Percentiles rank a stretch among this genome's conserved stretches.
These are phyloP conservation scores for Naganishia sp. DNA, from an alignment of 1,284 basidiomycete species.

Conservation along the genomic window DNA sequence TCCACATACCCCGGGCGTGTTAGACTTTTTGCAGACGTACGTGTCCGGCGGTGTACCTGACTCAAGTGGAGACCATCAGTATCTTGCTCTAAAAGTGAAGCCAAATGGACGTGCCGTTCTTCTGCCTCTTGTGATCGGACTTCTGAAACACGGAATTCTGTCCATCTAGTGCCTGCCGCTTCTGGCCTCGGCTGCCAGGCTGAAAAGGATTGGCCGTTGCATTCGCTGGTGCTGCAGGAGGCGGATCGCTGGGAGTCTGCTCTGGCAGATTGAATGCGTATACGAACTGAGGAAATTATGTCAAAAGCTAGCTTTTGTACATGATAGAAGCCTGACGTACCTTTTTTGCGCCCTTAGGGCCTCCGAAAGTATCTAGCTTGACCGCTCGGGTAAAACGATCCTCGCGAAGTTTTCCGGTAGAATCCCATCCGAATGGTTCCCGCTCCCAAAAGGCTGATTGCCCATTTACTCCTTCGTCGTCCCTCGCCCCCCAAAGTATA, in stretches of 20 bases:
- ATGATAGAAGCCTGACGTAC: not conserved
- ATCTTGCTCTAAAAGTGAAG: not conserved
- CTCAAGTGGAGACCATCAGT: too few species aligned
- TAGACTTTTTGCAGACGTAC: constrained; percentile 75
- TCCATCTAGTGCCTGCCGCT: constrained; percentile 64
- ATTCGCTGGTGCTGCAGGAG: constrained; percentile 38
- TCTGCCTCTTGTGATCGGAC: constrained; percentile 31
- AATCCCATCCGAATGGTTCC: constrained; percentile 80
- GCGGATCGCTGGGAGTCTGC: constrained; percentile 39
- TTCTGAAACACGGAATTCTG: constrained; percentile 37
- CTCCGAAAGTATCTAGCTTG: constrained; percentile 81
- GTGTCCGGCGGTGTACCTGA: constrained; percentile 62
- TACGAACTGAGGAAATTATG: constrained; percentile 16
- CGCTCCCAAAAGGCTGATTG: constrained; percentile 80
- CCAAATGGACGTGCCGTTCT: constrained; percentile 37
- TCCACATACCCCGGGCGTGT: constrained; percentile 65
- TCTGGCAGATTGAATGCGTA: constrained; percentile 31
- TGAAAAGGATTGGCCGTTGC: constrained; percentile 21
- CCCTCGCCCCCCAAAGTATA: constrained; percentile 59
- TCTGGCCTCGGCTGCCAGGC: constrained; percentile 35
- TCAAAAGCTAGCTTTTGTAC: not conserved
- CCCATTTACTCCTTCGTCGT: constrained; percentile 51
- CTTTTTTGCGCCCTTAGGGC: constrained; percentile 48
- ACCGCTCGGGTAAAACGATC: constrained; percentile 73
- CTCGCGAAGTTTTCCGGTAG: constrained; percentile 59